phyloP scores from a whole-genome alignment of 2,329 filamentous ascomycete species.

The Thelonectria discophora region DNA sequence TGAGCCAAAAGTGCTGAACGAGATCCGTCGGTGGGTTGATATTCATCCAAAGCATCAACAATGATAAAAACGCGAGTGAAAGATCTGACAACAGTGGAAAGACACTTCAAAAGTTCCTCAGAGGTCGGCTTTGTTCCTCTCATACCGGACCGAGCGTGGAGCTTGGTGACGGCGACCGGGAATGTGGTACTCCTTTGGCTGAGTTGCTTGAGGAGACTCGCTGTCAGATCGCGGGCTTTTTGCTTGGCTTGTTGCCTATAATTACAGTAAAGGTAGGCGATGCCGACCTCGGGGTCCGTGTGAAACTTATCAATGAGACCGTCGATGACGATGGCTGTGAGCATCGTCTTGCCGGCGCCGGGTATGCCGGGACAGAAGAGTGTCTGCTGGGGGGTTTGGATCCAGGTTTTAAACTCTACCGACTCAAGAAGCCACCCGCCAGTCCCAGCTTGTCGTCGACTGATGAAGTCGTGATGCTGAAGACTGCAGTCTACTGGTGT shows the following conservation, averaged over 20 bases:
- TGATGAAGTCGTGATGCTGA: too few species aligned
- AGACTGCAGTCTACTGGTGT: too few species aligned
- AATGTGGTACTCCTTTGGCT: background rate
- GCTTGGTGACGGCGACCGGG: background rate
- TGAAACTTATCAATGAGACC: background rate
- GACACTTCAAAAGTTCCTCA: background rate
- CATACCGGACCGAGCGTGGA: background rate
- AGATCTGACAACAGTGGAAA: background rate
- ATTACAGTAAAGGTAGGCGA: background rate
- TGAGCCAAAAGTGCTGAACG: background rate
- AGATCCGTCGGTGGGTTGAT: background rate
- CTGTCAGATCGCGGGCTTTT: background rate
- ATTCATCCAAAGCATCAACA: slow-evolving; percentile 1
- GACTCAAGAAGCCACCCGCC: too few species aligned
- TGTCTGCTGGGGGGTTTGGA: background rate
- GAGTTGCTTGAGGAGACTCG: background rate
- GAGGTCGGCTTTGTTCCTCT: background rate
- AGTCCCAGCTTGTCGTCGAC: too few species aligned
- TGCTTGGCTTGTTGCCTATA: background rate
- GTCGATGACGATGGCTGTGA: slow-evolving; percentile 1
- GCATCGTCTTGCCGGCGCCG: background rate
- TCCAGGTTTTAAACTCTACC: too few species aligned
- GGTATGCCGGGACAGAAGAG: background rate
- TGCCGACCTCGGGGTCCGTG: background rate
- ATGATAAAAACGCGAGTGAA: background rate